These are phyloP conservation scores for Astrothelium subdiscretum DNA, from an alignment of 495 filamentous ascomycete species.

Conservation along the genomic window DNA sequence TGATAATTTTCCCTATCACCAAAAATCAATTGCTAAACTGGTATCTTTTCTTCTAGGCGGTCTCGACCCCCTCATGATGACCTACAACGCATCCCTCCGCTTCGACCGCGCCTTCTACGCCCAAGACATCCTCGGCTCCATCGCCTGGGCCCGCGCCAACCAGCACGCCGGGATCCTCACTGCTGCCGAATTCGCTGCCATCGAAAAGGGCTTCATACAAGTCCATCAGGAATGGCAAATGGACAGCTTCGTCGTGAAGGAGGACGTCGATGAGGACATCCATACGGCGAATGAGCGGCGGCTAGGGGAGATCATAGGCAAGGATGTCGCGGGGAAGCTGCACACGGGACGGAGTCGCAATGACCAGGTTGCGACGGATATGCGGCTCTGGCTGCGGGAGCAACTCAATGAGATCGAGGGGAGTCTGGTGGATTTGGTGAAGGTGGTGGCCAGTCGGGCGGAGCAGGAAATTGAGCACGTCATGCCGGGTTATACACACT, in stretches of 20 bases:
- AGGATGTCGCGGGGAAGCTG: slow-evolving; percentile 75
- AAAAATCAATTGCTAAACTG: slow-evolving; percentile 17
- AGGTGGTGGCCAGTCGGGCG: slow-evolving; percentile 59
- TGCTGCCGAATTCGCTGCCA: slow-evolving; percentile 58
- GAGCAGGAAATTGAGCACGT: slow-evolving; percentile 61
- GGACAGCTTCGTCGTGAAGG: slow-evolving; percentile 46
- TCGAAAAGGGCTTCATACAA: slow-evolving; percentile 60
- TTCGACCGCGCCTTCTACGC: slow-evolving; percentile 75
- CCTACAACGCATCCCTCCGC: slow-evolving; percentile 79
- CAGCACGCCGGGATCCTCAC: slow-evolving; percentile 64
- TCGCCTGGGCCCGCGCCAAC: slow-evolving; percentile 84
- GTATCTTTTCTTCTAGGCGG: slow-evolving; percentile 42
- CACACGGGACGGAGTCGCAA: slow-evolving; percentile 89
- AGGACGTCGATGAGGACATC: slow-evolving; percentile 63
- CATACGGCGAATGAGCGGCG: slow-evolving; percentile 92
- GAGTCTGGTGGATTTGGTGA: slow-evolving; percentile 57
- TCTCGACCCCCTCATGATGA: slow-evolving; percentile 78
- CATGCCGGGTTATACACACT: slow-evolving; percentile 71
- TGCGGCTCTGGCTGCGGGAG: slow-evolving; percentile 83
- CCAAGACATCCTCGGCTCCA: slow-evolving; percentile 68
- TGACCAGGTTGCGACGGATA: slow-evolving; percentile 88
- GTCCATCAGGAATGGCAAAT: slow-evolving; percentile 66
- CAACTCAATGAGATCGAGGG: slow-evolving; percentile 62
- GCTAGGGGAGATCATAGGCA: slow-evolving; percentile 81
- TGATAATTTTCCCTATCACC: not conserved